These are phyloP conservation scores for Pseudonitzschia pungens DNA, from an alignment of 108 stramenopile species.

Conservation along the genomic window DNA sequence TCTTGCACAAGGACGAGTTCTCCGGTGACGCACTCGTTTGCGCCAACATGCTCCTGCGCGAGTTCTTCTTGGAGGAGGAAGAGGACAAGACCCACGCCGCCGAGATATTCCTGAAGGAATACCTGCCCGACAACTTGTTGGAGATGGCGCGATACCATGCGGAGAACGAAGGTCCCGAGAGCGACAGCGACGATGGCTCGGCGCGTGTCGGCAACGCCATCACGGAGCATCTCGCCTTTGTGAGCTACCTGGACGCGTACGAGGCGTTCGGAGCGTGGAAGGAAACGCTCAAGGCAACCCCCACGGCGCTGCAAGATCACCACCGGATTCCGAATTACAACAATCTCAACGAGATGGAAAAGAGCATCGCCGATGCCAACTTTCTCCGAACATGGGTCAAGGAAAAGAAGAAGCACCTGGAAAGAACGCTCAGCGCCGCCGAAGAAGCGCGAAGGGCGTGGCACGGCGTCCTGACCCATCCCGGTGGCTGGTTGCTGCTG, in stretches of 20 bases:
- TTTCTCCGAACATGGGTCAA: slow-evolving; percentile 27
- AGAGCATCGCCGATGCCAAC: slow-evolving; percentile 40
- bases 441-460: slow-evolving; percentile 46
- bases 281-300: slow-evolving; percentile 25
- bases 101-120: slow-evolving; percentile 32
- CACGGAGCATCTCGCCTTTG: slow-evolving; percentile 36
- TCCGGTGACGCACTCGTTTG: slow-evolving; percentile 66
- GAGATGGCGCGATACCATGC: slow-evolving; percentile 15
- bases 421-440: slow-evolving; percentile 49
- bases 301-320: slow-evolving; percentile 17
- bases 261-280: slow-evolving; percentile 38
- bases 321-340: background rate
- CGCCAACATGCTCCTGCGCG: slow-evolving; percentile 66
- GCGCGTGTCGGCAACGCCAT: slow-evolving; percentile 24
- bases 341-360: slow-evolving; percentile 37
- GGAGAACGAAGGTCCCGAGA: background rate
- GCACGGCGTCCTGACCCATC: slow-evolving; percentile 53
- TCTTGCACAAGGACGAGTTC: slow-evolving; percentile 57
- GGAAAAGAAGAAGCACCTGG: slow-evolving; percentile 38
- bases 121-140: slow-evolving; percentile 25
- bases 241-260: slow-evolving; percentile 44
- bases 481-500: slow-evolving; percentile 67
- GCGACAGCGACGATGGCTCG: slow-evolving; percentile 13
- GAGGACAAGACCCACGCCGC: slow-evolving; percentile 43
- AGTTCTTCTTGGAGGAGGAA: slow-evolving; percentile 49